Base-by-base conservation (phyloP, 768 basidiomycete species). In the Boletus huronensis region DNA sequence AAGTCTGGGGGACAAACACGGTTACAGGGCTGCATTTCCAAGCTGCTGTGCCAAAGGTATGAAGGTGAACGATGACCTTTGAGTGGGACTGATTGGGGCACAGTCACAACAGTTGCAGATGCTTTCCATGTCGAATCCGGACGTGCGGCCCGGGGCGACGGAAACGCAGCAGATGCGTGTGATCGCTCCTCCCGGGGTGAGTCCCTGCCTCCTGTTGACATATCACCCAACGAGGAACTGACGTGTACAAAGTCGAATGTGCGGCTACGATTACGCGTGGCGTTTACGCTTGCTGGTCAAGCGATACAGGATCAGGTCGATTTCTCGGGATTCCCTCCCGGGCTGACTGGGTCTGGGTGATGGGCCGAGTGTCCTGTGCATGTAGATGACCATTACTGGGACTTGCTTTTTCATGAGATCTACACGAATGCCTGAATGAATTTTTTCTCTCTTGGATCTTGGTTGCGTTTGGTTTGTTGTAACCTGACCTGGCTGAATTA, bases 151-250 rank as follows among this genome's bases (percentile, higher is more conserved):
- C 0, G 92, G 93, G 1, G 74, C 83, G 9, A 81, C 83, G 16
- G 96, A 98, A 70, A 96, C 94, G 10, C 97, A 98, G 68, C 93
- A 96, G 68, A 88, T 99, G 90, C 82, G 93, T 10, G 84, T 99
- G 36, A 78, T 90, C 28, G 92, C 93, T 11, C 93, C 93, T 3
- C 79, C 80, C 8, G 94, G 94, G 34, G 94, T 95, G 65, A 71
- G 91, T 50, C 26, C 32, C 14, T 26, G n/a, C 35, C 6, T 39
- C 13, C 0, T 10, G 6, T 39, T 25, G 28, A 52, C 7, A 25
- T 14, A n/a, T 14, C 31, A 2, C 16, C 17, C 25, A 38, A 17
- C 16, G 14, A 32, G 50, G 39, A 58, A 50, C 26, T 61, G 25
- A 65, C 55, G 40, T 47, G 34, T 17, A 47, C 53, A 25, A 67